Conservation (phyloP, 1,284 basidiomycete species). For the Vanrija sp. region DNA sequence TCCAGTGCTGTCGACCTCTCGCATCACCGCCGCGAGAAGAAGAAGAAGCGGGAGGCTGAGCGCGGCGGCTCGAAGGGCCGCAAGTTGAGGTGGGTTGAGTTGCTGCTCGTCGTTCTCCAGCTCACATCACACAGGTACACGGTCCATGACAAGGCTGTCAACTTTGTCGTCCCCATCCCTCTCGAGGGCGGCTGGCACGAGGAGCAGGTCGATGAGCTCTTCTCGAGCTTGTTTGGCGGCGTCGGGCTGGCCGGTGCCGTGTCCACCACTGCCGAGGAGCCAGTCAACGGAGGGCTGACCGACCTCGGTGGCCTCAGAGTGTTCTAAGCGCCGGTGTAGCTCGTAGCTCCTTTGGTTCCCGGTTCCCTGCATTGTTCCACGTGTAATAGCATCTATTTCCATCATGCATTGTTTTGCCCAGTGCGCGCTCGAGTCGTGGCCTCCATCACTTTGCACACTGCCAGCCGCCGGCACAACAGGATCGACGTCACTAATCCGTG, state of each 20-base stretch:
- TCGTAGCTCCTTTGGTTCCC: too few relatives aligned
- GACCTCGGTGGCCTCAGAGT: constrained; percentile 16
- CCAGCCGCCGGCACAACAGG: too few relatives aligned
- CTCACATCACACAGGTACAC: constrained; percentile 61
- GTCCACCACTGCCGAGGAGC: neutral
- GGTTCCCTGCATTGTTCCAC: too few relatives aligned
- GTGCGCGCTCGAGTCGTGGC: neutral
- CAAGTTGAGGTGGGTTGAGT: constrained; percentile 62
- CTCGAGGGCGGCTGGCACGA: constrained; percentile 70
- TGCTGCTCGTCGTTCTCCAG: neutral
- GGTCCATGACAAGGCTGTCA: constrained; percentile 86
- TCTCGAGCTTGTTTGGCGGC: constrained; percentile 71
- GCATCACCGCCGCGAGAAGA: constrained; percentile 52
- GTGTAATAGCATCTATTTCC: neutral
- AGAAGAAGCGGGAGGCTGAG: constrained; percentile 74
- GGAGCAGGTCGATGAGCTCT: constrained; percentile 87
- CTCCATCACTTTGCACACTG: neutral
- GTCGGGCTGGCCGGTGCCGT: constrained; percentile 11
- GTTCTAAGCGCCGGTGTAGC: constrained; percentile 5
- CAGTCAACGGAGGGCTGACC: neutral
- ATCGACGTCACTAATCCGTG: too few relatives aligned
- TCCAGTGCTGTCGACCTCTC: constrained; percentile 29
- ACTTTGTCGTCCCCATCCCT: constrained; percentile 87
- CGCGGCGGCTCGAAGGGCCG: constrained; percentile 91
- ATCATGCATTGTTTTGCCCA: too few relatives aligned